Conservation (phyloP, 1,139 yeast species). For the Trichomonascaceae sp. region DNA sequence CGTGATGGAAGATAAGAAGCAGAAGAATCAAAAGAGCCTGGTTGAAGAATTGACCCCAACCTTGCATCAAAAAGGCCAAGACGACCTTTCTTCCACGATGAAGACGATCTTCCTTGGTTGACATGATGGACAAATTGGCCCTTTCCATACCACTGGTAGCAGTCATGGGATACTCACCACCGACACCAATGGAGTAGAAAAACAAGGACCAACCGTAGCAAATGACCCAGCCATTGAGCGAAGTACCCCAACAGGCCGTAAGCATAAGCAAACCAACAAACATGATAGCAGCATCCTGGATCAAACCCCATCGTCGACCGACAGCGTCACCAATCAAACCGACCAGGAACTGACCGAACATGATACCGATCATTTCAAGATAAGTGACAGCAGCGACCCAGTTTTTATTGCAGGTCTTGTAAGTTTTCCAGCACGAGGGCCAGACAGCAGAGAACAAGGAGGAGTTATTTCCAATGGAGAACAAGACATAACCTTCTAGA, state of each 20-base stretch:
- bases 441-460: constrained; percentile 30
- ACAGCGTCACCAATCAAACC: constrained; percentile 79
- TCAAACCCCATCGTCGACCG: constrained; percentile 78
- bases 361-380: constrained; percentile 66
- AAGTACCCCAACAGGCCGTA: constrained; percentile 44
- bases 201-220: constrained; percentile 66
- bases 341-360: constrained; percentile 82
- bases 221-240: constrained; percentile 37
- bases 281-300: constrained; percentile 37
- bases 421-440: constrained; percentile 35
- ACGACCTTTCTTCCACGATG: constrained; percentile 39
- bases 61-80: constrained; percentile 39
- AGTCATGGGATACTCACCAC: constrained; percentile 98
- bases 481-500: constrained; percentile 35
- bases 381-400: constrained; percentile 34
- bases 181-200: constrained; percentile 76
- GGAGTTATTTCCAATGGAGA: constrained; percentile 35
- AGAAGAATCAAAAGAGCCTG: constrained; percentile 34
- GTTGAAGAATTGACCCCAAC: constrained; percentile 41
- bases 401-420: constrained; percentile 28
- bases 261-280: constrained; percentile 67
- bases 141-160: constrained; percentile 46
- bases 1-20: constrained; percentile 36
- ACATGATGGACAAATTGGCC: constrained; percentile 27
- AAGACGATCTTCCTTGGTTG: constrained; percentile 32